Evolutionary conservation across 176 grass and related monocot species (phyloP).

Genomic region (Avena insularis): DNA sequence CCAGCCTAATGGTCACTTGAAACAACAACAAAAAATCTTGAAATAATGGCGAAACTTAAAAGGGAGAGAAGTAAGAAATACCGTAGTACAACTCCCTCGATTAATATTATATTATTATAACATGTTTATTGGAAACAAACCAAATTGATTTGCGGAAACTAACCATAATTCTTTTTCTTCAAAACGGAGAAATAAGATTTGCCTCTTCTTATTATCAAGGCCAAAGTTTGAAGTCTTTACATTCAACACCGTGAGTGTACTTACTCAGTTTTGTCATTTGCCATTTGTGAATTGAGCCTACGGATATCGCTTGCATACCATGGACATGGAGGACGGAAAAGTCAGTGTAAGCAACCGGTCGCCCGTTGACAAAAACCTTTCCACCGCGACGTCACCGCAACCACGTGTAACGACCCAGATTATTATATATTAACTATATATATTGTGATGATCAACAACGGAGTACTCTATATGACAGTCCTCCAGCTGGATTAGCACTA

Average conservation of each 20-base stretch:
- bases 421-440: neutral
- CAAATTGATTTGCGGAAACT: no score
- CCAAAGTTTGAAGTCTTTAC: no score
- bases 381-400: slow-evolving; percentile 5
- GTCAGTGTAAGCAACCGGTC: neutral
- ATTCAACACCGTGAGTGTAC: neutral
- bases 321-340: neutral
- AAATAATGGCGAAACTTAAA: no score
- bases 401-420: neutral
- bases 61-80: no score
- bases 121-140: no score
- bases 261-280: neutral
- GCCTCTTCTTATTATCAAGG: no score
- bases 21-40: no score
- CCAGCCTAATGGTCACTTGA: no score
- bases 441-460: neutral
- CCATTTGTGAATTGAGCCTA: neutral
- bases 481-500: neutral
- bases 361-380: slow-evolving; percentile 32
- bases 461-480: neutral
- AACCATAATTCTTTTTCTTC: no score
- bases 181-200: no score
- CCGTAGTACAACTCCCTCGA: no score
- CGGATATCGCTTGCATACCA: neutral
- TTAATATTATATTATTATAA: no score